Evolutionary conservation across 768 basidiomycete species (phyloP), one percentile per base, ranked within the genome.

Genomic region (Mycena leptocephala): DNA sequence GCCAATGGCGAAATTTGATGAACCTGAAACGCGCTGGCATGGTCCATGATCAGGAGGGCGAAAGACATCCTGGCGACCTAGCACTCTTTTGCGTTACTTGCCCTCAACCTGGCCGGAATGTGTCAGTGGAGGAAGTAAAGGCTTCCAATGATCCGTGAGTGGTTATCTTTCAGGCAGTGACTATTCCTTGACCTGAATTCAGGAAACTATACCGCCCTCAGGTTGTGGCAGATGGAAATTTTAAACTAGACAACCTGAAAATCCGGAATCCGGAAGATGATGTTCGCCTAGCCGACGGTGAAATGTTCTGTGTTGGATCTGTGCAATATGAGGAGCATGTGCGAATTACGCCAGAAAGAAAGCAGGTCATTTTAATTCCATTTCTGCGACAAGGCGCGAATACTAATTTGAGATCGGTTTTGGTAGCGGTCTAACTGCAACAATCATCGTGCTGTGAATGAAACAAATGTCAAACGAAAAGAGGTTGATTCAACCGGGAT

Each of bases 161-260:
- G 3, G 24, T 24, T 26, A 24, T 39, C 7, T 28, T 13, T 30
- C 53, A 7, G n/a, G 11, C 24, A 55, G 4, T 64, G 61, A 37
- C 35, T 13, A 37, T 37, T 13, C 35, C 6, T 13, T 37, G 35
- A 37, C 35, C 35, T 37, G 35, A 37, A 13, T 37, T 6, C 6
- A 37, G 35, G 13, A 37, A 37, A 37, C 33, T 81, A 16, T 78
- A 76, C 32, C 70, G 62, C 4, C 71, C 79, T 2, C 70, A 71
- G 24, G 62, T 81, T 14, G 79, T 80, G 1, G 75, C 62, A 7
- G 81, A 83, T 75, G 83, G 83, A 26, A 84, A 83, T 39, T 85
- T 85, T 74, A 80, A 79, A 13, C 76, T 80, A 0, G 77, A 83
- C 37, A 81, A 83, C 33, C 62, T 81, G 28, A 78, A 77, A n/a